Base-by-base conservation (phyloP, 306 rosid genomes). In the Neltuma alba region DNA sequence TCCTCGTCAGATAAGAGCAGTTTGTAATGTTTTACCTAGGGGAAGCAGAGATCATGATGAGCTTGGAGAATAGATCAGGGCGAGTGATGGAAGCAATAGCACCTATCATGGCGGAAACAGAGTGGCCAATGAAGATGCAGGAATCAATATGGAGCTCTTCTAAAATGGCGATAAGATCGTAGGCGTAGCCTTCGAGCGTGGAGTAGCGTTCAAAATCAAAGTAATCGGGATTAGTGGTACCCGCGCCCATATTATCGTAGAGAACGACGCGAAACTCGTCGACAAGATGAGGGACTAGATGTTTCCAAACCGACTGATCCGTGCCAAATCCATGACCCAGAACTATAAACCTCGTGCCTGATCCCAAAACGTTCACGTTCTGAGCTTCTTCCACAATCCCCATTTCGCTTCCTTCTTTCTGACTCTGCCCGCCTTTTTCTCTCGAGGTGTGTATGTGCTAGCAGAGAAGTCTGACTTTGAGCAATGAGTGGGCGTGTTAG, bases 211-310 rank as follows among this genome's bases (percentile, higher is more conserved):
- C 77, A 9, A 79, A 85, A 66, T 85, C 88, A 44, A 85, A 85
- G n/a, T 85, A 85, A 44, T 85, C 88, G 0, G 88, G 88, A 33
- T 85, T 85, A 0, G 88, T 85, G 76, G 88, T 85, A 6, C 88
- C 88, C 2, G 86, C 79, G 28, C 88, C 88, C 77, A 85, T 85
- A 76, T 85, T 85, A 71, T 85, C 88, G 36, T 85, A 85, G 23
- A 82, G 44, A 1, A 85, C 15, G 27, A 85, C 88, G 0, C 82
- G 84, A 34, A 85, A 85, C 1, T 85, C 80, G 15, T 85, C 88
- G 6, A 79, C 4, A 37, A 85, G 84, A 65, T 85, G 82, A 34
- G 88, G 88, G 2, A 85, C 88, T 12, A 85, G 74, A 73, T 85
- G 86, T 47, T 85, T 85, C 88, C 88, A 85, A 33, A 85, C 80